A percentile compares a stretch with the other conserved stretches of the same genome.
Evolutionary conservation across 2,329 filamentous ascomycete species (phyloP).

Genomic region (Trichoderma lentiforme): DNA sequence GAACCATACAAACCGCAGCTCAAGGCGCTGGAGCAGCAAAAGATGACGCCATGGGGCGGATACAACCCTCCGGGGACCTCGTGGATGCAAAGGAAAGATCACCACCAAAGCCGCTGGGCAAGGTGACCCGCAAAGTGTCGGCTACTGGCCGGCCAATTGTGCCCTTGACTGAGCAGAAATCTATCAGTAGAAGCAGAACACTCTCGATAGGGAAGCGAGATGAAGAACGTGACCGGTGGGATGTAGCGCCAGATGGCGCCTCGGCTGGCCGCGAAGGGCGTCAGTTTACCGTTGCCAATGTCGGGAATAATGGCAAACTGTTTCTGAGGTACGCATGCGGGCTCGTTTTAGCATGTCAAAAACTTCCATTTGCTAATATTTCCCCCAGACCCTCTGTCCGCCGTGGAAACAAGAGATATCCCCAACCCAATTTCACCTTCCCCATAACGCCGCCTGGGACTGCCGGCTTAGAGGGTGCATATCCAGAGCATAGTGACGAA

Average conservation of each 20-base stretch:
- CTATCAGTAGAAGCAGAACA: conserved; percentile 39
- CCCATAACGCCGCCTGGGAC: conserved; percentile 59
- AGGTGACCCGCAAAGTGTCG: conserved; percentile 20
- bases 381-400: conserved; percentile 55
- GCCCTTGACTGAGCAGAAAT: conserved; percentile 46
- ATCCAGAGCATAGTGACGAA: conserved; percentile 29
- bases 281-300: conserved; percentile 76
- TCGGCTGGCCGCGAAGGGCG: conserved; percentile 63
- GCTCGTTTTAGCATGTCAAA: not conserved
- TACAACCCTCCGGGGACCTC: not conserved
- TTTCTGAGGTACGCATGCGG: conserved; percentile 65
- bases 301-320: conserved; percentile 78
- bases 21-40: not conserved
- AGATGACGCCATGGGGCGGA: conserved; percentile 15
- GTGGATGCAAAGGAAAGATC: conserved; percentile 17
- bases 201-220: conserved; percentile 46
- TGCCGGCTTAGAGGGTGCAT: conserved; percentile 50
- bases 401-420: conserved; percentile 58
- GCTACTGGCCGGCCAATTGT: conserved; percentile 38
- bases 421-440: conserved; percentile 59
- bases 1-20: not conserved
- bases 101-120: conserved; percentile 15
- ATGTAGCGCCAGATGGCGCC: conserved; percentile 57
- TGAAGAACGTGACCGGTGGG: conserved; percentile 52
- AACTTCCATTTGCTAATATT: not conserved